phyloP scores from a whole-genome alignment of 805 yeast species.

The Sugiyamaella americana region DNA sequence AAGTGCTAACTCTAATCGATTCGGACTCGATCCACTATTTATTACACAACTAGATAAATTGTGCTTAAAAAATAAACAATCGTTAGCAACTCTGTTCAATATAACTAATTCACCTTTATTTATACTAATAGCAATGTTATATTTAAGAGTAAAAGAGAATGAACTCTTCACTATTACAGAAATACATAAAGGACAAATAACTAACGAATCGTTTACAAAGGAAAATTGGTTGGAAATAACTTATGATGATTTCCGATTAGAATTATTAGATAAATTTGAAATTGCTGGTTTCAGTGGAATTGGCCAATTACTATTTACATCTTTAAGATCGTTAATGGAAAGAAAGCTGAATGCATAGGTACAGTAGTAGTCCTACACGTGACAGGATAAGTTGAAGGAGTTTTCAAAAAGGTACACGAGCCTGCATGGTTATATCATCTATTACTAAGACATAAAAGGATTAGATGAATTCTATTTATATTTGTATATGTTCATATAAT shows the following conservation, averaged over 20 bases:
- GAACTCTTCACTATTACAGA: not conserved
- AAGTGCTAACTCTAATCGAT: not conserved
- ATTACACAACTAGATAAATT: not conserved
- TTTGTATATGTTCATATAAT: too few relatives aligned
- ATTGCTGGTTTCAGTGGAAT: not conserved
- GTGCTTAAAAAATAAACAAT: not conserved
- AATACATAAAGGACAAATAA: not conserved
- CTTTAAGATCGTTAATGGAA: not conserved
- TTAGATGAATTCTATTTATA: too few relatives aligned
- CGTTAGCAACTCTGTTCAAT: not conserved
- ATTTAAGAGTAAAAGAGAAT: not conserved
- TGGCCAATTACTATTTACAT: not conserved
- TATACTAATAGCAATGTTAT: not conserved
- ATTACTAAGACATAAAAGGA: too few relatives aligned
- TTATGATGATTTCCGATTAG: not conserved
- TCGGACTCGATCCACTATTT: not conserved
- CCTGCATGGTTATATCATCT: too few relatives aligned
- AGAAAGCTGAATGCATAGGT: too few relatives aligned
- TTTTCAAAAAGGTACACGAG: too few relatives aligned
- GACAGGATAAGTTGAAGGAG: too few relatives aligned
- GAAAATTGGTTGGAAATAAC: not conserved
- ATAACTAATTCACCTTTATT: not conserved
- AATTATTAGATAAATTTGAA: not conserved
- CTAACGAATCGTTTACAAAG: not conserved
- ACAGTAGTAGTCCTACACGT: too few relatives aligned